Evolutionary conservation across 2,329 filamentous ascomycete genomes (phyloP).

Genomic region (Pyricularia grisea): DNA sequence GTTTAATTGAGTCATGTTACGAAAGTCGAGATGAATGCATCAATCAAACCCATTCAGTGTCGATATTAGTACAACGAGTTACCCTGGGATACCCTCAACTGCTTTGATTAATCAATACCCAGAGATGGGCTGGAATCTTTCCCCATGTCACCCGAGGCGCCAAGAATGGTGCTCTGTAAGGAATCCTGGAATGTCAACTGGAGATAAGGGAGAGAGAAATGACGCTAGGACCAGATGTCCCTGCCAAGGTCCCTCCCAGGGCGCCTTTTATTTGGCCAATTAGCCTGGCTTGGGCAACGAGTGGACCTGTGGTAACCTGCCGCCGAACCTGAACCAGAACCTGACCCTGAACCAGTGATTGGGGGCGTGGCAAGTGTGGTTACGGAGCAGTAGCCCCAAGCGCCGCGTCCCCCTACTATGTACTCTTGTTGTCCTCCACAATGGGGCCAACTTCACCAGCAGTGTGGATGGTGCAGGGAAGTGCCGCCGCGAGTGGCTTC

Average conservation of each 20-base stretch:
- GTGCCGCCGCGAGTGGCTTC: too few relatives aligned
- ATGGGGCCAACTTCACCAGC: neutral
- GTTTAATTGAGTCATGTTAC: neutral
- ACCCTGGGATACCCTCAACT: neutral
- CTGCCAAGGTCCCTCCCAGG: conserved; percentile 1
- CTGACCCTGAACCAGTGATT: too few relatives aligned
- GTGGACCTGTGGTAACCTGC: neutral
- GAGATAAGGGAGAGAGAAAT: neutral
- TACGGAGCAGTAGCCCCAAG: neutral
- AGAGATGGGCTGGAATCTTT: neutral
- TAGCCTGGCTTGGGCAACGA: conserved; percentile 1
- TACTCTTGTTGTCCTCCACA: neutral
- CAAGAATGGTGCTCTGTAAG: neutral
- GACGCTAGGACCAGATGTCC: neutral
- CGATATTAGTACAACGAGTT: neutral
- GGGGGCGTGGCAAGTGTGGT: too few relatives aligned
- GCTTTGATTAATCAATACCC: neutral
- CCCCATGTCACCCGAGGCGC: neutral
- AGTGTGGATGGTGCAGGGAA: too few relatives aligned
- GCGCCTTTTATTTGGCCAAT: conserved; percentile 5
- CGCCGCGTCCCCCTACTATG: too few relatives aligned
- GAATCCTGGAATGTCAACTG: neutral
- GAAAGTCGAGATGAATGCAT: neutral
- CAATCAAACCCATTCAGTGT: neutral
- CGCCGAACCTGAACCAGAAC: neutral